Evolutionary conservation across 441 rosid genomes (phyloP).

Genomic region (Pelargonium cotyledonis): DNA sequence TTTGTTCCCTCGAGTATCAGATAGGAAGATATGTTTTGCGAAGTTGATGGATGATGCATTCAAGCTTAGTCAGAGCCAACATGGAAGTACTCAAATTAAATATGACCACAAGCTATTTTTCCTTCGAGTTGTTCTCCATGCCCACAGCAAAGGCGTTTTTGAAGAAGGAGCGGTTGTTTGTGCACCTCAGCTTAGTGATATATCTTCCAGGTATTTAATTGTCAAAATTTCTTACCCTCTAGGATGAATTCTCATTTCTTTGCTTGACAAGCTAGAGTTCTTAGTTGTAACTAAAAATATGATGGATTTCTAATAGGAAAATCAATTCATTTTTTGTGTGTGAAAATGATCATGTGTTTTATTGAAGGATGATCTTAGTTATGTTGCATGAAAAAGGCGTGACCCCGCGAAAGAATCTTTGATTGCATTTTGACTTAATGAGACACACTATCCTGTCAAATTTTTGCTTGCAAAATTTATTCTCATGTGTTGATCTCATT

Average conservation of each 20-base stretch:
- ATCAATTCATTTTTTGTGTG: background rate
- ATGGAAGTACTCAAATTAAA: constrained; percentile 26
- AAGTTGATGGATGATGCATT: constrained; percentile 33
- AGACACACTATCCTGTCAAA: too few species aligned
- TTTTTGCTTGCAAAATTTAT: background rate
- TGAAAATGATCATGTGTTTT: background rate
- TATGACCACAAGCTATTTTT: constrained; percentile 42
- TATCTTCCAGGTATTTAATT: constrained; percentile 48
- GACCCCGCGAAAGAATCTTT: background rate
- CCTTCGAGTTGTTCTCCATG: constrained; percentile 67
- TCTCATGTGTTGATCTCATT: background rate
- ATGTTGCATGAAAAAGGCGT: background rate
- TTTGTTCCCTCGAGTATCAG: constrained; percentile 41
- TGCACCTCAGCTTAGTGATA: constrained; percentile 50
- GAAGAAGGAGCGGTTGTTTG: constrained; percentile 87
- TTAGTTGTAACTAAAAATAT: background rate
- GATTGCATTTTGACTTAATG: background rate
- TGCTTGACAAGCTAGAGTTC: background rate
- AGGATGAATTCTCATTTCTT: background rate
- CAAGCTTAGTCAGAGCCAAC: constrained; percentile 27
- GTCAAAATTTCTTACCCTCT: background rate
- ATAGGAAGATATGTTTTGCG: constrained; percentile 22
- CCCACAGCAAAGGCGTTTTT: constrained; percentile 67
- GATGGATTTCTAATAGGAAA: background rate
- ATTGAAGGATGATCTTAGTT: background rate